These are phyloP conservation scores for Hyaloscypha hepaticicola DNA, from an alignment of 495 filamentous ascomycete species.

Conservation along the genomic window DNA sequence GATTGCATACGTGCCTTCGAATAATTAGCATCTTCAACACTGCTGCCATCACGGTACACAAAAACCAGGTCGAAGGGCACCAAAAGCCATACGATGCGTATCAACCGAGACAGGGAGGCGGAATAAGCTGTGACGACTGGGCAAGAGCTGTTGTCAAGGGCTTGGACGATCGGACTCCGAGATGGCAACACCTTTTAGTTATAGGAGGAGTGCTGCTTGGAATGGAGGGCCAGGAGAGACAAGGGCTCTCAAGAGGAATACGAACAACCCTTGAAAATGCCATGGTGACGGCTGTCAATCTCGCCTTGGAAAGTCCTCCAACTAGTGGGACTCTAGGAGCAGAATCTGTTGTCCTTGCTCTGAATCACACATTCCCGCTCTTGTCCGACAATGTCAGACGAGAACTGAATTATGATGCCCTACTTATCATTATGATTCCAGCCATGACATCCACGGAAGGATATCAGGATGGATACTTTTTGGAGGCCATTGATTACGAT, in stretches of 20 bases:
- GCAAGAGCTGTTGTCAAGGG: constrained; percentile 78
- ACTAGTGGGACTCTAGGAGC: constrained; percentile 54
- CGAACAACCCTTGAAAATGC: constrained; percentile 73
- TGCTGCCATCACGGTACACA: constrained; percentile 65
- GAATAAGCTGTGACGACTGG: constrained; percentile 71
- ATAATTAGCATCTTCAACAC: constrained; percentile 88
- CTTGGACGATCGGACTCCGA: constrained; percentile 75
- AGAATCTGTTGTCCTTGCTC: constrained; percentile 64
- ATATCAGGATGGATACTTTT: constrained; percentile 78
- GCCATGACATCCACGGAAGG: constrained; percentile 69
- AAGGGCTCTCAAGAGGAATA: constrained; percentile 59
- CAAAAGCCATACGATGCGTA: constrained; percentile 28
- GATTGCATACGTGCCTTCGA: constrained; percentile 68
- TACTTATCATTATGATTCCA: constrained; percentile 69
- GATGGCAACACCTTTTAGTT: constrained; percentile 86
- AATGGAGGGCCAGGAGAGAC: constrained; percentile 67
- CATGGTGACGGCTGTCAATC: constrained; percentile 73
- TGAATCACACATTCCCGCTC: constrained; percentile 77
- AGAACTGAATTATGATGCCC: constrained; percentile 67
- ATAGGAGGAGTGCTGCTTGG: constrained; percentile 81
- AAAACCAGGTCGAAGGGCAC: constrained; percentile 47
- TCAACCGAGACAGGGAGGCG: constrained; percentile 44
- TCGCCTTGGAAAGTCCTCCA: constrained; percentile 58
- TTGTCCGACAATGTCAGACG: constrained; percentile 58
- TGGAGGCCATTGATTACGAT: constrained; percentile 75